These are phyloP conservation scores for Saccharum hybrid DNA, from an alignment of 202 grass and related monocot genomes.

Conservation along the genomic window DNA sequence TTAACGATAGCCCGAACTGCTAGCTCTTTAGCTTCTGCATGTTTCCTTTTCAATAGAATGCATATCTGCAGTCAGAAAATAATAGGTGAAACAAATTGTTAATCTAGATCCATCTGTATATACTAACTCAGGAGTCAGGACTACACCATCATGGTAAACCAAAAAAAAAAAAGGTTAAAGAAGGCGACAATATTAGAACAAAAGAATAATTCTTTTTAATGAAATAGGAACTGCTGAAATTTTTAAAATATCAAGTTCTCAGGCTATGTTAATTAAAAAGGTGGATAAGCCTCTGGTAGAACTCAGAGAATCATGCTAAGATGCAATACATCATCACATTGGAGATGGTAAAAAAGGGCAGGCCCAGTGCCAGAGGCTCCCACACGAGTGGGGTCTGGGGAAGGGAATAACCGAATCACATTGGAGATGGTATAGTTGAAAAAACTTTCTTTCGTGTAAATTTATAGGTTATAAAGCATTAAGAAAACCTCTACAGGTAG, in stretches of 20 bases:
- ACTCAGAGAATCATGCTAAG: constrained; percentile 40
- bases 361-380: too few relatives aligned
- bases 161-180: neutral
- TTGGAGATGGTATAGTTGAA: neutral
- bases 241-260: constrained; percentile 4
- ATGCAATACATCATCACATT: neutral
- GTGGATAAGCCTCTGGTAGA: constrained; percentile 9
- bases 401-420: too few relatives aligned
- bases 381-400: too few relatives aligned
- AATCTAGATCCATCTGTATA: neutral
- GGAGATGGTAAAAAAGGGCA: too few relatives aligned
- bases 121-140: neutral
- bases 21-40: constrained; percentile 89
- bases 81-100: neutral
- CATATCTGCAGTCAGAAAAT: constrained; percentile 64
- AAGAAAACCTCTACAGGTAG: neutral
- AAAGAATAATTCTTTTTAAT: neutral
- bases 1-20: constrained; percentile 77
- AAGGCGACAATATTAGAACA: constrained; percentile 3
- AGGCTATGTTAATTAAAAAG: constrained; percentile 30
- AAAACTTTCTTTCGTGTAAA: neutral
- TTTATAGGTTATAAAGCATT: neutral
- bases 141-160: constrained; percentile 30
- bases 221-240: neutral
- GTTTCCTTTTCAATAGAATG: constrained; percentile 86